Conservation (phyloP, 2,329 filamentous ascomycete genomes). For the Bipolaris gigantea region DNA sequence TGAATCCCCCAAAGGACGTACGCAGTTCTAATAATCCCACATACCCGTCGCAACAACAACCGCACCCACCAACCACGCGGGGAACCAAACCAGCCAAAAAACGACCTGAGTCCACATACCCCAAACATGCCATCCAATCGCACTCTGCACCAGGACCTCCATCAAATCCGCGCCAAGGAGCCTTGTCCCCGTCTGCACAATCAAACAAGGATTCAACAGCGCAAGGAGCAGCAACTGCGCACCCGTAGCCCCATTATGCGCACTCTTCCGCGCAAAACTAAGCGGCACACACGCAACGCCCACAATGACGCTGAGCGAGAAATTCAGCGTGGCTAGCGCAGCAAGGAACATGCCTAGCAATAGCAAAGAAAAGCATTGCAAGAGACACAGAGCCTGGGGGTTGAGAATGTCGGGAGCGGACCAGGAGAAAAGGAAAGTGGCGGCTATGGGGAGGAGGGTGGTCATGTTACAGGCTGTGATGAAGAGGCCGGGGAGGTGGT, state of each 20-base stretch:
- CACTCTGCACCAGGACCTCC: slow-evolving; percentile 69
- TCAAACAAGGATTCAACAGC: slow-evolving; percentile 38
- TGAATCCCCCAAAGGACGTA: background rate
- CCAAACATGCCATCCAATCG: slow-evolving; percentile 87
- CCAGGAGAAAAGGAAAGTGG: slow-evolving; percentile 32
- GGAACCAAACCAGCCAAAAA: slow-evolving; percentile 96
- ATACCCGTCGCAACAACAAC: slow-evolving; percentile 35
- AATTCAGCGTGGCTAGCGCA: slow-evolving; percentile 92
- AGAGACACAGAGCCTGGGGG: slow-evolving; percentile 71
- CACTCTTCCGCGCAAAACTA: slow-evolving; percentile 63
- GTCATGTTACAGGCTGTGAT: slow-evolving; percentile 39
- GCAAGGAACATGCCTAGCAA: slow-evolving; percentile 89
- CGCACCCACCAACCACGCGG: slow-evolving; percentile 74
- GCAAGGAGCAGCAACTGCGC: slow-evolving; percentile 26
- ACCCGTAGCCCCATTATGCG: slow-evolving; percentile 11
- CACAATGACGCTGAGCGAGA: slow-evolving; percentile 83
- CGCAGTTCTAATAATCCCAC: slow-evolving; percentile 10
- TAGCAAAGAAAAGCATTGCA: slow-evolving; percentile 90
- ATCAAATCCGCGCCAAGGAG: slow-evolving; percentile 46
- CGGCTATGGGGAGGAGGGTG: slow-evolving; percentile 37
- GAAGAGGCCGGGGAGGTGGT: slow-evolving; percentile 36
- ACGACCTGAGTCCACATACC: slow-evolving; percentile 87
- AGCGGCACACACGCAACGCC: slow-evolving; percentile 78
- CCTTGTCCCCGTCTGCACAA: slow-evolving; percentile 32
- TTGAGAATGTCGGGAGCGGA: slow-evolving; percentile 54